Evolutionary conservation across 2,329 filamentous ascomycete genomes (phyloP), one percentile per base, ranked within the genome.

Genomic region (Beauveria brongniartii): DNA sequence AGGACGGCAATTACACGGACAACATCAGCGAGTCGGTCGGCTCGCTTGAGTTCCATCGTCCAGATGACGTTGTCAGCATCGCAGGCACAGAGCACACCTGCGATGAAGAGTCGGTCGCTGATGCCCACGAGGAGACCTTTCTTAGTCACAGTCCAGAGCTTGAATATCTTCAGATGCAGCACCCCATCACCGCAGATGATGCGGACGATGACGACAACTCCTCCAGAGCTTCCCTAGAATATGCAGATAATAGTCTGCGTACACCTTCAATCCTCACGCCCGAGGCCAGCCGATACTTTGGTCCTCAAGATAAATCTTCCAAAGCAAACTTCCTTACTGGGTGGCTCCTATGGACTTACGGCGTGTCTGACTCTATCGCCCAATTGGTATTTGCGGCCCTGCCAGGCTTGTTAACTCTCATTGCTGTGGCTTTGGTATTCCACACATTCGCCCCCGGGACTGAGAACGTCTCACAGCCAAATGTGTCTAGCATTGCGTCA

Each of bases 21-120:
- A 80, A 78, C 22, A 74, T 77, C 40, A 73, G 75, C 55, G 78
- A 77, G 66, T 82, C 80, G n/a, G 72, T 80, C 34, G 75, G 76
- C 63, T 82, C 80, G 7, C 75, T 81, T 59, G 78, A 80, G 57
- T 75, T 75, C 46, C 74, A 77, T 47, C 77, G 75, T 22, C 72
- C 78, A 30, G 80, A 82, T 59, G 81, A 83, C 63, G 75, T 81
- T 6, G 78, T 81, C 54, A 83, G 80, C 65, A 70, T 82, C 50
- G 71, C 77, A 61, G 80, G 75, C 18, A 80, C 80, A 30, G 78
- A 82, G 61, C 73, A 75, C 34, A 78, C 77, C 28, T 74, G 75
- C 52, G 78, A 79, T 58, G 77, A 79, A 48, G 73, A 74, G 52
- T 74, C 72, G 28, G 50, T 74, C 5, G 65, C 66, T 24, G 75